Evolutionary conservation across 768 basidiomycete species (phyloP).

Genomic region (Lactarius hatsudake): DNA sequence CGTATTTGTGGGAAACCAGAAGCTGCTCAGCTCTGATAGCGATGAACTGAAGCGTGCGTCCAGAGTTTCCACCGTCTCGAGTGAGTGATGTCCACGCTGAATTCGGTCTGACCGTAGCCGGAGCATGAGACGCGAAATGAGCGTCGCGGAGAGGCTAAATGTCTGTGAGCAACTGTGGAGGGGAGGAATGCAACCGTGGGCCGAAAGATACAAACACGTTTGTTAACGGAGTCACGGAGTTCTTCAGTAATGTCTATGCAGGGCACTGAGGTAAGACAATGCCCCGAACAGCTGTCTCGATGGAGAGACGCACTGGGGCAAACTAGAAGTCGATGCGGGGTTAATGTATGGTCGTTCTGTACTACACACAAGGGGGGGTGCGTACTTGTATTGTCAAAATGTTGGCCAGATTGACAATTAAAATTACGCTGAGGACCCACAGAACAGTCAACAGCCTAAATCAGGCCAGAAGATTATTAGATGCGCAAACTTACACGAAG

Average conservation of each 20-base stretch:
- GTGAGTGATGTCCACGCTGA: not conserved
- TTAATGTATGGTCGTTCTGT: not conserved
- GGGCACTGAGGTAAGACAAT: not conserved
- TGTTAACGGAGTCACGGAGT: not conserved
- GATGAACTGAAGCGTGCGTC: not conserved
- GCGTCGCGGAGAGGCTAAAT: constrained; percentile 6
- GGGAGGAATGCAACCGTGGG: not conserved
- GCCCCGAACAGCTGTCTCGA: not conserved
- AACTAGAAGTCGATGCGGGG: not conserved
- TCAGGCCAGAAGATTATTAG: not conserved
- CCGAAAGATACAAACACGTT: constrained; percentile 1
- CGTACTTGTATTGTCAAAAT: constrained; percentile 5
- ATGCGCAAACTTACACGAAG: not conserved
- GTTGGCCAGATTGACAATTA: constrained; percentile 3
- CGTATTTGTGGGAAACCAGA: not conserved
- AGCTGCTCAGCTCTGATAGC: not conserved
- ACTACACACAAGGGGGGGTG: not conserved
- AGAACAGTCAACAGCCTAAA: not conserved
- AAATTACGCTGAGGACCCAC: not conserved
- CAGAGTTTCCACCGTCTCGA: not conserved
- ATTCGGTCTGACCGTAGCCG: not conserved
- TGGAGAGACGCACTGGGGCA: not conserved
- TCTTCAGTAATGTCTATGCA: not conserved
- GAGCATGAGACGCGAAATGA: constrained; percentile 9
- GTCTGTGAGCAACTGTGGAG: not conserved